Conservation (phyloP, 2,329 filamentous ascomycete species). For the Penicillium freii region DNA sequence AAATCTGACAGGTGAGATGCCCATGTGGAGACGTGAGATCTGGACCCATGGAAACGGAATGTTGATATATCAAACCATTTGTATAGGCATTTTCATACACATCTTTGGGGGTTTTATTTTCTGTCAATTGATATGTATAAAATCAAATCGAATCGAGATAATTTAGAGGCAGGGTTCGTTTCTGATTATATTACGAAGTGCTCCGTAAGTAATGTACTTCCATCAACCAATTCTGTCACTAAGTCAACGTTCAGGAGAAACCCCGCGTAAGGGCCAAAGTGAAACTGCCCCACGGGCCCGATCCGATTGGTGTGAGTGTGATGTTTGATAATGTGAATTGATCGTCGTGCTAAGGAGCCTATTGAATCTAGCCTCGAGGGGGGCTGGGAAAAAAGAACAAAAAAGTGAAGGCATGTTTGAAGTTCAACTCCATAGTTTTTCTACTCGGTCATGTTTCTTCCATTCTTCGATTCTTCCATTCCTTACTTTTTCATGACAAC, state of each 20-base stretch:
- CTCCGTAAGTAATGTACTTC: too few relatives aligned
- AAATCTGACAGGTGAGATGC: not conserved
- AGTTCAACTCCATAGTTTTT: not conserved
- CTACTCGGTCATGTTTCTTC: not conserved
- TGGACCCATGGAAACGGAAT: not conserved
- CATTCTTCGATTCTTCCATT: conserved; percentile 11
- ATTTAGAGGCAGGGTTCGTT: not conserved
- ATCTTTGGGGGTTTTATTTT: too few relatives aligned
- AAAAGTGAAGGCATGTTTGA: too few relatives aligned
- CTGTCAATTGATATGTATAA: too few relatives aligned
- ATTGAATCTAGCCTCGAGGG: not conserved
- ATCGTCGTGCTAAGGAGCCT: conserved; percentile 7
- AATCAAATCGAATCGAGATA: not conserved
- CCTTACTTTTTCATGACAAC: conserved; percentile 1
- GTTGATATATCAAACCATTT: not conserved
- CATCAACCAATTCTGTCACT: not conserved
- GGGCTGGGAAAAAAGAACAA: not conserved
- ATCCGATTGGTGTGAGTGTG: conserved; percentile 2
- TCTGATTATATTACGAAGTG: too few relatives aligned
- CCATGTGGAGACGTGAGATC: not conserved
- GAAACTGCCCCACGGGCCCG: not conserved
- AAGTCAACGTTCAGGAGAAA: not conserved
- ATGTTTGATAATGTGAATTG: not conserved
- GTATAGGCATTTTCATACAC: too few relatives aligned
- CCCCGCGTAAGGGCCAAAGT: conserved; percentile 1